Evolutionary conservation across 805 yeast genomes (phyloP), one percentile per base, ranked within the genome.

Genomic region (Candida anglica): DNA sequence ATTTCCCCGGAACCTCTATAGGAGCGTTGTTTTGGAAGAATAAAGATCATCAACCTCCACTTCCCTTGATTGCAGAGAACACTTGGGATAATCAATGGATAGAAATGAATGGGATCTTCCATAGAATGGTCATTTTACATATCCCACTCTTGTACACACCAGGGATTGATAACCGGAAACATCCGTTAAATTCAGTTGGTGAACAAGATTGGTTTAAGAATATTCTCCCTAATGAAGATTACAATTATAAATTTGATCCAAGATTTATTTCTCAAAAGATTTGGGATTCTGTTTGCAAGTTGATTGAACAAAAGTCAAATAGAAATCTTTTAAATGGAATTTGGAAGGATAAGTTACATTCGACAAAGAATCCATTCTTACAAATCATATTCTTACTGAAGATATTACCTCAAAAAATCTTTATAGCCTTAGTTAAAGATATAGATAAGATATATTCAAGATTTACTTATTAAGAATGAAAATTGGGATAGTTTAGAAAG

Each of bases 81-180:
- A 18, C 50, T 5, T 20, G 48, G 25, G 21, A 30, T 18, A 40
- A 47, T 15, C 39, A 47, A 19, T 59, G 64, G 66, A n/a, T 56
- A 6, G 64, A 58, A 35, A 16, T 56, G 15, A 43, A 42, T 29
- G 36, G 33, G 19, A 36, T 39, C 11, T 36, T 38, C 11, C n/a
- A n/a, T n/a, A 15, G 29, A 16, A 45, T 41, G 16, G 27, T 43
- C 7, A 32, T 53, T 11, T 27, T 48, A 14, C 67, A 60, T 37
- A 33, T 58, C 15, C 64, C 66, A 0, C 24, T 60, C 2, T 35
- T 60, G 18, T 39, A 53, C 6, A 48, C 65, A 2, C 67, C 66
- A 1, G 45, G 43, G 14, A 40, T 55, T 6, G 60, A 54, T 30
- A 46, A 49, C 32, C 45, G 41, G 27, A 38, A 42, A 19, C 45